Evolutionary conservation across 495 filamentous ascomycete species (phyloP).

Genomic region (Xylaria scruposa): DNA sequence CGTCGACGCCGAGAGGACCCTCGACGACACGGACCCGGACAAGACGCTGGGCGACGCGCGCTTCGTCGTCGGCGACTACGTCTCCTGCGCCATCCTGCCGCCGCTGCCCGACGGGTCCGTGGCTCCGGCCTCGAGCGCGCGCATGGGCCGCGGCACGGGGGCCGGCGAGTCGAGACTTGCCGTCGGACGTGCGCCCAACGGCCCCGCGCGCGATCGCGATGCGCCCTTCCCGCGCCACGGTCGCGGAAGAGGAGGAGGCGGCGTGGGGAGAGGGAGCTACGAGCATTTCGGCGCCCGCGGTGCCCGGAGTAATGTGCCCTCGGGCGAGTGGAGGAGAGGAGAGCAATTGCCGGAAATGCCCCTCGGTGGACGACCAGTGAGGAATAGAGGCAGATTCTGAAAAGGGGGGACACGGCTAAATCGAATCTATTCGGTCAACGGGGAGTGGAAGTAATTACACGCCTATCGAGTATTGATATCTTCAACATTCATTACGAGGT

Average conservation of each 20-base stretch:
- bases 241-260: constrained; percentile 49
- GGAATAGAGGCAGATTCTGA: constrained; percentile 28
- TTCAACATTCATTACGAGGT: background rate
- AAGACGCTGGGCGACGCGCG: constrained; percentile 76
- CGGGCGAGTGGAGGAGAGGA: constrained; percentile 66
- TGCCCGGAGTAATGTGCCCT: constrained; percentile 49
- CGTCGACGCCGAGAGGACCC: constrained; percentile 29
- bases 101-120: constrained; percentile 78
- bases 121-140: constrained; percentile 56
- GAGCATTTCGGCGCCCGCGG: constrained; percentile 28
- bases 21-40: constrained; percentile 50
- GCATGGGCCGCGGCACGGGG: constrained; percentile 46
- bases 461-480: background rate
- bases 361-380: constrained; percentile 28
- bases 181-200: constrained; percentile 49
- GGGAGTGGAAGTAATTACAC: background rate
- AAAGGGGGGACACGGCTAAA: background rate
- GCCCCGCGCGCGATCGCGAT: constrained; percentile 38
- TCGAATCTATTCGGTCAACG: background rate
- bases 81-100: constrained; percentile 79
- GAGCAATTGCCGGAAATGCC: constrained; percentile 58
- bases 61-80: constrained; percentile 89
- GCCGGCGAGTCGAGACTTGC: constrained; percentile 43
- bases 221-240: constrained; percentile 31
- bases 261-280: constrained; percentile 32